phyloP scores from a whole-genome alignment of 805 yeast species.

The Isabelozyma rhagii region DNA sequence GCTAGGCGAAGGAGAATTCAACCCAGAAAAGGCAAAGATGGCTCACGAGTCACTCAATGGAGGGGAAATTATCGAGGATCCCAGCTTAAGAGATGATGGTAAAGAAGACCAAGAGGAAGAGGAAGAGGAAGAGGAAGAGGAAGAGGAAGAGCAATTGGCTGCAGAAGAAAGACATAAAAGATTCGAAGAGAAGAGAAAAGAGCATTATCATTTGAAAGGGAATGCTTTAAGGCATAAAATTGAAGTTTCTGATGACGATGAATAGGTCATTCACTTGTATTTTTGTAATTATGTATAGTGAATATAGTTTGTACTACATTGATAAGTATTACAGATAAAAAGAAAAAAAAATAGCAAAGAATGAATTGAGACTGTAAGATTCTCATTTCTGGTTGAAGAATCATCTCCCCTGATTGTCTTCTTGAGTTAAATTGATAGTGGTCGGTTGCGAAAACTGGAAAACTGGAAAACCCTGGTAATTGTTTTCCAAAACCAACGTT shows the following conservation, averaged over 20 bases:
- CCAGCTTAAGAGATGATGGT: slow-evolving; percentile 8
- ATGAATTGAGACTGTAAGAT: too few relatives aligned
- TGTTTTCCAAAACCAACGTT: too few relatives aligned
- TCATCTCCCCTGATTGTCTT: too few relatives aligned
- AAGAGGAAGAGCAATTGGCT: slow-evolving; percentile 28
- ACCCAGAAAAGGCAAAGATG: slow-evolving; percentile 22
- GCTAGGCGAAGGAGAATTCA: slow-evolving; percentile 55
- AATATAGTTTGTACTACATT: too few relatives aligned
- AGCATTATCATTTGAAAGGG: slow-evolving; percentile 68
- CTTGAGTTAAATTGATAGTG: too few relatives aligned
- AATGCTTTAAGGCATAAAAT: slow-evolving; percentile 40
- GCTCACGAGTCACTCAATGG: slow-evolving; percentile 32
- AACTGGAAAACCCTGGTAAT: background rate
- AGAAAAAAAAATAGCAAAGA: too few relatives aligned
- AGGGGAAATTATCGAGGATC: slow-evolving; percentile 33
- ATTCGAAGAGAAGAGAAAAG: slow-evolving; percentile 77
- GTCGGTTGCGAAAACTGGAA: too few relatives aligned
- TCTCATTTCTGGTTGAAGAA: too few relatives aligned
- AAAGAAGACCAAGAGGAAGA: slow-evolving; percentile 27
- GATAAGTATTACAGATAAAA: too few relatives aligned
- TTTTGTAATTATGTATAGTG: too few relatives aligned
- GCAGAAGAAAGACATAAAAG: slow-evolving; percentile 61
- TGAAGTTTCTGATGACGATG: slow-evolving; percentile 18
- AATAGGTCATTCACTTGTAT: background rate
- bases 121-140: slow-evolving; percentile 38